A percentile compares a stretch with the other conserved stretches of the same genome.
Conservation (phyloP, 2,329 filamentous ascomycete species). For the Penicillium sp. region DNA sequence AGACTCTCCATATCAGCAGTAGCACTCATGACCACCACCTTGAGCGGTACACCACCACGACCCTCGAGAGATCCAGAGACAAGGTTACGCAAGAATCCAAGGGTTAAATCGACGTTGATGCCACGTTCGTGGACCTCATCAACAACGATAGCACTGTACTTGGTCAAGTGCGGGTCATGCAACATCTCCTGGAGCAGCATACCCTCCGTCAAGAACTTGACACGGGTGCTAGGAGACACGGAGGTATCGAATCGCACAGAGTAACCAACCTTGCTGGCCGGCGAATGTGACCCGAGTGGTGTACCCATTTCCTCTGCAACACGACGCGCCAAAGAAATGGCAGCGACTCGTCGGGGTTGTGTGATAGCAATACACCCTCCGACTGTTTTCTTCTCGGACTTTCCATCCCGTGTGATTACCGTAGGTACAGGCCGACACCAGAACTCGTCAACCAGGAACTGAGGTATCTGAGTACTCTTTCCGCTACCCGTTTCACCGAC, state of each 20-base stretch:
- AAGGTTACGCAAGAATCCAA: constrained; percentile 84
- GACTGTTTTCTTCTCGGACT: constrained; percentile 50
- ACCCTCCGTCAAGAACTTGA: constrained; percentile 95
- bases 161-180: constrained; percentile 75
- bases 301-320: constrained; percentile 82
- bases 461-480: constrained; percentile 94
- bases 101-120: constrained; percentile 86
- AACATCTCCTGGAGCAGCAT: constrained; percentile 95
- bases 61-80: constrained; percentile 60
- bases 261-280: constrained; percentile 75
- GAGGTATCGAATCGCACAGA: constrained; percentile 92
- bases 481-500: constrained; percentile 95
- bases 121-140: constrained; percentile 98
- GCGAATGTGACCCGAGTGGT: constrained; percentile 60
- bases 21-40: constrained; percentile 95
- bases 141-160: constrained; percentile 88
- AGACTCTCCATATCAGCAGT: constrained; percentile 86
- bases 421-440: constrained; percentile 72
- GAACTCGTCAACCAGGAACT: constrained; percentile 76
- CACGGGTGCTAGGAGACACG: constrained; percentile 74
- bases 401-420: constrained; percentile 42
- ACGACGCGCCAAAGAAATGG: constrained; percentile 83
- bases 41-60: constrained; percentile 73
- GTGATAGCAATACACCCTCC: constrained; percentile 90
- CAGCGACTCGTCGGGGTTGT: constrained; percentile 89